Evolutionary conservation across 1,284 basidiomycete species (phyloP), one percentile per base, ranked within the genome.

Genomic region (Thecaphora thlaspeos): DNA sequence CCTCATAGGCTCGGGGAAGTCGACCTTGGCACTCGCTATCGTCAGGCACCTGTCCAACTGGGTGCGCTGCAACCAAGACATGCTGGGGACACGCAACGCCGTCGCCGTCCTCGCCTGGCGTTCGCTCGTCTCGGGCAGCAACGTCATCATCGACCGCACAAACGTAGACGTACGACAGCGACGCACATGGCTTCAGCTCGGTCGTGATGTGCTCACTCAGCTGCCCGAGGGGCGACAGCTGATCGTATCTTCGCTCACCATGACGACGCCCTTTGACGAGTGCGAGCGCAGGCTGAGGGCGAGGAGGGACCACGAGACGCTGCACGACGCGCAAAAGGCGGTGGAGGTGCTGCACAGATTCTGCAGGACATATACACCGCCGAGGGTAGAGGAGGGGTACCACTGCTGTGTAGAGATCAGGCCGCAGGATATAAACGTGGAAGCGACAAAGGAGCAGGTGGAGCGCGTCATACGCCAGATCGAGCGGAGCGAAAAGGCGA

Each of bases 1-100:
- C 1, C 39, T 65, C 21, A 58, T 65, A 17, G 62, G 62, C 1
- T 61, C 58, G 41, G 62, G 62, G 41, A 65, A 65, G 24, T 65
- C 62, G 24, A 65, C 62, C 0, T 61, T 36, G 28, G 34, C 43
- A 30, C 30, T 28, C 4, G n/a, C 41, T 3, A 7, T 45, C 24
- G 4, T 4, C 4, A 36, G 4, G 5, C n/a, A 36, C 7, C 11
- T 45, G 8, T 12, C 28, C 30, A 32, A 42, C 10, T 65, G 62
- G 62, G 55, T 48, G n/a, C 47, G 58, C 11, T 65, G 58, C 48
- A 65, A 65, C 24, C 62, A 65, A 45, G 62, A 65, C 40, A 58
- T 57, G 30, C 52, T 65, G 1, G 62, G 62, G 4, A 46, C 49
- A 15, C 51, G 62, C 12, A 46, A 55, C 19, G 54, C 62, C 1